Conservation (phyloP, 225 moss, liverwort and hornwort species). For the Straminergon stramineum region DNA sequence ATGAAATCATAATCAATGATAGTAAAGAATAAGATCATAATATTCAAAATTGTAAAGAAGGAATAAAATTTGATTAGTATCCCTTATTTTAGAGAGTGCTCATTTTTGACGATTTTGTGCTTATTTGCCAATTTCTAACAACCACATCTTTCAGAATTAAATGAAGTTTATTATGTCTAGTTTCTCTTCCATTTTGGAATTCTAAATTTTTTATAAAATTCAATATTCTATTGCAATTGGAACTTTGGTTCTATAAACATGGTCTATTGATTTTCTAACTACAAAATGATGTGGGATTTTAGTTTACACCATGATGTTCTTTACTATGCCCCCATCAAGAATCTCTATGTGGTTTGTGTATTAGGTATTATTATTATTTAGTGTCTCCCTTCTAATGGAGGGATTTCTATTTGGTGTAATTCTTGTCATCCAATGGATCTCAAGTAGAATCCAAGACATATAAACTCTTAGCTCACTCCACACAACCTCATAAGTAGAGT, state of each 20-base stretch:
- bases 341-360: accelerated
- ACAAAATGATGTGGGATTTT: neutral
- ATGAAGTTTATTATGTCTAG: neutral
- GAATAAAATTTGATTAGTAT: neutral
- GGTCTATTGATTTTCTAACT: neutral
- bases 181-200: neutral
- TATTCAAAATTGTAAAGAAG: neutral
- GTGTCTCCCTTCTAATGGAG: neutral
- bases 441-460: neutral
- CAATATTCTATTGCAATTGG: neutral
- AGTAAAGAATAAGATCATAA: neutral
- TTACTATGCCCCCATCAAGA: accelerated
- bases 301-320: neutral
- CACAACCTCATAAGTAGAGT: neutral
- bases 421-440: neutral
- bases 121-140: neutral
- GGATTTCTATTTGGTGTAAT: neutral
- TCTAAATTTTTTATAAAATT: neutral
- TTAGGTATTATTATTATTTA: neutral
- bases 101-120: neutral
- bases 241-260: neutral
- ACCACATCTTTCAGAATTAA: neutral
- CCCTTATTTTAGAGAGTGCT: neutral
- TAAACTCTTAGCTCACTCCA: neutral
- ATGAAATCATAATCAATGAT: neutral